Base-by-base conservation (phyloP, 1,284 basidiomycete genomes). In the Leucoagaricus sp. region DNA sequence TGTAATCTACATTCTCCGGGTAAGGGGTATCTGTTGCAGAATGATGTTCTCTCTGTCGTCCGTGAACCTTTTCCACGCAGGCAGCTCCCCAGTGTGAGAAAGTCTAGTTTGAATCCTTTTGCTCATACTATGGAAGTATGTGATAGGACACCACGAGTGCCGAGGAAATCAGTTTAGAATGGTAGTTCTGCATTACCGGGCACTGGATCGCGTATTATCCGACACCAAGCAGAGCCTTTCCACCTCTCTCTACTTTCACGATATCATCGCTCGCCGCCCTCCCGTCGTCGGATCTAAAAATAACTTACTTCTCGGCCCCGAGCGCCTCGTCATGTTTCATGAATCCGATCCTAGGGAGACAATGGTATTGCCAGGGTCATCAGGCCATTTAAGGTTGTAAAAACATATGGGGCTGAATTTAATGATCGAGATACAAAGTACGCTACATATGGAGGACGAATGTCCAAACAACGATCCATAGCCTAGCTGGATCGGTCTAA, bases 311-410 rank as follows among this genome's bases (percentile, higher is more conserved):
- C 12, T 36, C 23, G 51, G 28, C 13, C 36, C 51, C 51, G 41
- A 46, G 41, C n/a, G 19, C 2, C 41, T 44, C 41, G 40, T 45
- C 23, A 21, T 17, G 51, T 53, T 53, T 53, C 51, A 53, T 12
- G 26, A 13, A 9, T 2, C n/a, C 34, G 4, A 15, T 21, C 7
- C 26, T 2, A 40, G 36, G 19, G 47, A 49, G 31, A 29, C 47
- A 17, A 31, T 26, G 33, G 31, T 12, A 5, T n/a, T 26, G 36
- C 13, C 7, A 25, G 41, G 36, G 36, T 38, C 36, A 23, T 23
- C 41, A 21, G 23, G 41, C 5, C 3, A 17, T 33, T 33, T 33
- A 42, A 21, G 19, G 21, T 19, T n/a, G 17, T 25, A 21, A 42
- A 42, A 19, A 42, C 19, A 42, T 13, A 19, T 17, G 19, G 19